Evolutionary conservation across 106 monocot species (phyloP).

Genomic region (Apostasia shenzhenica): DNA sequence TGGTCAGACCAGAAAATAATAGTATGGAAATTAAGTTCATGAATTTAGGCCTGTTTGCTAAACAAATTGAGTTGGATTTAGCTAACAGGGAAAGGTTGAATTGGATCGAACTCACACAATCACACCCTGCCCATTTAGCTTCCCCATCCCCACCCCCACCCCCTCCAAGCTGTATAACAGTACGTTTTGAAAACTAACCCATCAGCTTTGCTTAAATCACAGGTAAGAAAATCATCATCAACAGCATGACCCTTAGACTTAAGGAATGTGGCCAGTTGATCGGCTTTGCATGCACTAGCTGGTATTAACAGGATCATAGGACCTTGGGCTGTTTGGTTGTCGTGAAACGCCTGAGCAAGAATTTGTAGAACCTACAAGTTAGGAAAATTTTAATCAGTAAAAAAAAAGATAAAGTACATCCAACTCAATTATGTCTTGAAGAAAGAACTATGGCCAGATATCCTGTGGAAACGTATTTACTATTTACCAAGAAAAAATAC

Average conservation of each 20-base stretch:
- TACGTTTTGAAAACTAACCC: neutral
- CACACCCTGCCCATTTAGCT: too few species aligned
- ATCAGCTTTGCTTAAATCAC: neutral
- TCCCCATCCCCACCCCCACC: too few species aligned
- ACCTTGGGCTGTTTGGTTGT: neutral
- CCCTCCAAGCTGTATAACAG: neutral
- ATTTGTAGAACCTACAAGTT: conserved; percentile 1
- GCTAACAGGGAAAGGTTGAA: too few species aligned
- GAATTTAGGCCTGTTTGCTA: too few species aligned
- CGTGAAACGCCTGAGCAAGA: neutral
- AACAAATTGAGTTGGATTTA: too few species aligned
- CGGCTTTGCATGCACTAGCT: neutral
- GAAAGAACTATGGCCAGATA: neutral
- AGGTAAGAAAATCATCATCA: neutral
- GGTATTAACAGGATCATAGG: neutral
- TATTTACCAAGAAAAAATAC: too few species aligned
- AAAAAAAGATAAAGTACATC: neutral
- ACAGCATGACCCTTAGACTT: neutral
- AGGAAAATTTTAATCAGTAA: neutral
- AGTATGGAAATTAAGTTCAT: too few species aligned
- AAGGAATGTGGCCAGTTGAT: neutral
- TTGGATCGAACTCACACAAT: too few species aligned
- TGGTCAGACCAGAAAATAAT: too few species aligned
- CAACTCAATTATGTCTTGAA: neutral
- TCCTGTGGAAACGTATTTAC: too few species aligned